Percentiles rank a stretch among this genome's conserved stretches.
phyloP scores from a whole-genome alignment of 495 filamentous ascomycete species.

The Penicillium turbatum region DNA sequence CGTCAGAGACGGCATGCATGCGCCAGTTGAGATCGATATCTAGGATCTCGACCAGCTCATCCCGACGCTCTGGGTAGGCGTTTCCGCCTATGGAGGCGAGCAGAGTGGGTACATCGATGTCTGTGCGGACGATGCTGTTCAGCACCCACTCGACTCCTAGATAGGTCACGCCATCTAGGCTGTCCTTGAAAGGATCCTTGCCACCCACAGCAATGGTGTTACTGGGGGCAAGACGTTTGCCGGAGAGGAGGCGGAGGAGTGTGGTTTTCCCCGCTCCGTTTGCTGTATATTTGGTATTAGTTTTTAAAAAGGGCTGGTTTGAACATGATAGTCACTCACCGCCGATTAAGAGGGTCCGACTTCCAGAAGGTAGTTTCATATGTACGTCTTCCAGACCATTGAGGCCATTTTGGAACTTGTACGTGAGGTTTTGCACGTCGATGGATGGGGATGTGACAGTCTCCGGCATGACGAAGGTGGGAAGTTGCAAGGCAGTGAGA shows the following conservation, averaged over 20 bases:
- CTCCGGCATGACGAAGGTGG: conserved; percentile 16
- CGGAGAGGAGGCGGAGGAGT: conserved; percentile 82
- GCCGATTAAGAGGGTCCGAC: conserved; percentile 88
- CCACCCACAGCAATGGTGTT: conserved; percentile 69
- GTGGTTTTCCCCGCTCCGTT: conserved; percentile 99
- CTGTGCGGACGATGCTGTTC: conserved; percentile 92
- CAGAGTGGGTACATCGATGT: conserved; percentile 86
- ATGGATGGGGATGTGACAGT: conserved; percentile 48
- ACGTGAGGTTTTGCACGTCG: conserved; percentile 69
- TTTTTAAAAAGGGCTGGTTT: background rate
- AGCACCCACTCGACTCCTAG: conserved; percentile 97
- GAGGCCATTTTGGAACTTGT: conserved; percentile 79
- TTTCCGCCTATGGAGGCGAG: conserved; percentile 83
- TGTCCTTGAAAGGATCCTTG: conserved; percentile 84
- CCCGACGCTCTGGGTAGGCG: conserved; percentile 70
- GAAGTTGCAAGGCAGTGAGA: background rate
- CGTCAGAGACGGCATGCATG: conserved; percentile 91
- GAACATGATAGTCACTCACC: conserved; percentile 44
- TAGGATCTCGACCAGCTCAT: conserved; percentile 81
- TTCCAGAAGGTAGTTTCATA: conserved; percentile 73
- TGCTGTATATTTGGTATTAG: conserved; percentile 43
- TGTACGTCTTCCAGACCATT: conserved; percentile 65
- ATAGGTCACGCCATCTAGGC: conserved; percentile 90
- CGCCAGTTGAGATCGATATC: conserved; percentile 91
- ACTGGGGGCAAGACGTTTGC: conserved; percentile 82